Conservation (phyloP, 2,329 filamentous ascomycete species). For the Penicillium fuscoglaucum region DNA sequence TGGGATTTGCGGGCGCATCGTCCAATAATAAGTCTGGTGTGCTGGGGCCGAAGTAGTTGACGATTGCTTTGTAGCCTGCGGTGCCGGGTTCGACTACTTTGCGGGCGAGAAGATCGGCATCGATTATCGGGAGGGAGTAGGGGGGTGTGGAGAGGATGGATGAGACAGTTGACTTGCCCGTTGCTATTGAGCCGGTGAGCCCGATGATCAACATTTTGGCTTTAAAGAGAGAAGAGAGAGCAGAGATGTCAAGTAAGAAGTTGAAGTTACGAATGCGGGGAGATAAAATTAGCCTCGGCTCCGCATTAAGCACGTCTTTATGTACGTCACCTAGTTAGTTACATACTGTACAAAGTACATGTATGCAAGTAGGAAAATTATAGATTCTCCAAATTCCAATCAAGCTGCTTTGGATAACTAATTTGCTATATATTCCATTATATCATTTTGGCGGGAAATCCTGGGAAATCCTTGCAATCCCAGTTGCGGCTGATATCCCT, state of each 20-base stretch:
- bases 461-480: not conserved
- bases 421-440: not conserved
- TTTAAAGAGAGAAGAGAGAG: not conserved
- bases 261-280: conserved; percentile 23
- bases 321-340: not conserved
- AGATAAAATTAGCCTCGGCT: conserved; percentile 25
- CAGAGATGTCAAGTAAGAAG: not conserved
- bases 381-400: not conserved
- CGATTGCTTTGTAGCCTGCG: conserved; percentile 76
- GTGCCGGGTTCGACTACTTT: conserved; percentile 94
- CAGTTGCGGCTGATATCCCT: not conserved
- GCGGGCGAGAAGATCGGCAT: conserved; percentile 89
- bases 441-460: too few species aligned
- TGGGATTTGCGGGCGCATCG: conserved; percentile 32
- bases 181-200: conserved; percentile 94
- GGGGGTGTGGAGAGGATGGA: conserved; percentile 75
- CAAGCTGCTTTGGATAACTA: not conserved
- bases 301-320: conserved; percentile 7
- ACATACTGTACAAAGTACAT: not conserved
- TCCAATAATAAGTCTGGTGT: conserved; percentile 83
- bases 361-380: not conserved
- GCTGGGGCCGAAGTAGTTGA: conserved; percentile 74
- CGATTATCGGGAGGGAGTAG: conserved; percentile 85
- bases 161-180: conserved; percentile 96
- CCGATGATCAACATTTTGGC: conserved; percentile 83